Evolutionary conservation across 129 eudicot species (phyloP).

Genomic region (Pittosporum tobira): DNA sequence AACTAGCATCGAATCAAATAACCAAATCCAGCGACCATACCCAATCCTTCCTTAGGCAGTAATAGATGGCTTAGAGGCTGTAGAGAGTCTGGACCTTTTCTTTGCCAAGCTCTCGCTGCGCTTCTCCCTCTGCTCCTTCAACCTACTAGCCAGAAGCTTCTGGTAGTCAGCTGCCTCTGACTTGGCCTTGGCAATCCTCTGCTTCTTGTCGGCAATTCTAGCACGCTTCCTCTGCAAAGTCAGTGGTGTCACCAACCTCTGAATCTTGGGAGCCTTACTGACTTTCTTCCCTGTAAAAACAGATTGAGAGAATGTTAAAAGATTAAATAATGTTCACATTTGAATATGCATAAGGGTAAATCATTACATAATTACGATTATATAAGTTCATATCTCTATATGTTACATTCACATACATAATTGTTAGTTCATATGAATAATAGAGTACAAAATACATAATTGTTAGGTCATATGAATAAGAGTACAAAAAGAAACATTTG

Average conservation of each 20-base stretch:
- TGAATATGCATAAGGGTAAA: no score
- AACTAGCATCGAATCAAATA: not conserved
- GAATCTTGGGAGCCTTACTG: slow-evolving; percentile 70
- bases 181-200: slow-evolving; percentile 62
- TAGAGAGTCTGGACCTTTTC: slow-evolving; percentile 57
- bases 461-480: no score
- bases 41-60: slow-evolving; percentile 26
- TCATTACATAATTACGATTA: no score
- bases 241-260: slow-evolving; percentile 69
- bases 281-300: slow-evolving; percentile 41
- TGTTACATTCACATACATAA: no score
- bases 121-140: slow-evolving; percentile 69
- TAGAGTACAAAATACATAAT: no score
- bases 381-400: not conserved
- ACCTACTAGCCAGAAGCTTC: slow-evolving; percentile 54
- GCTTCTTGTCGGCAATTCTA: slow-evolving; percentile 63
- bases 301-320: not conserved
- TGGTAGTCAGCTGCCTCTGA: slow-evolving; percentile 67
- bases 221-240: slow-evolving; percentile 67
- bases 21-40: not conserved
- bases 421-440: no score
- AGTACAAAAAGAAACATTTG: no score
- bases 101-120: slow-evolving; percentile 76
- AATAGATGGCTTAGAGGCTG: slow-evolving; percentile 50
- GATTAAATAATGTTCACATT: no score